Evolutionary conservation across 1,284 basidiomycete species (phyloP).

Genomic region (Cryptococcus hybrid): DNA sequence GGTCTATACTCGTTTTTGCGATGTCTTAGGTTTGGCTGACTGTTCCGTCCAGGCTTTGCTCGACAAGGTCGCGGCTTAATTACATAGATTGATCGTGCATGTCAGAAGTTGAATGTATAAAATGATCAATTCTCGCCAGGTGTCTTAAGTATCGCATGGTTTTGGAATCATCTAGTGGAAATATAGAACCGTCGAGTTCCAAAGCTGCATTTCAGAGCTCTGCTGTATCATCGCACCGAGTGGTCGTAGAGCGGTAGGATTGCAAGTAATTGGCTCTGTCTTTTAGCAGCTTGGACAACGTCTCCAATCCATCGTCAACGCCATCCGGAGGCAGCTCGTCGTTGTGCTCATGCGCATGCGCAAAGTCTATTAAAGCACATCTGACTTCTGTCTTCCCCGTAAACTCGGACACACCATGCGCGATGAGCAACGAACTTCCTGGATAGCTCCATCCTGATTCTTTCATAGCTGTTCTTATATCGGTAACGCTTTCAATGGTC

Average conservation of each 20-base stretch:
- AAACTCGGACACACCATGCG: background rate
- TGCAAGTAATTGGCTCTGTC: background rate
- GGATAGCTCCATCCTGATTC: conserved; percentile 3
- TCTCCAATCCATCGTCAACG: conserved; percentile 2
- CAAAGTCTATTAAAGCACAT: conserved; percentile 5
- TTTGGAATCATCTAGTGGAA: no score
- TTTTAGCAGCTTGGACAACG: background rate
- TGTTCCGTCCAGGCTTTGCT: conserved; percentile 18
- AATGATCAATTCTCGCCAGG: no score
- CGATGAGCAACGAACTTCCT: conserved; percentile 3
- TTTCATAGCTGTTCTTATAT: background rate
- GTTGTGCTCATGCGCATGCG: background rate
- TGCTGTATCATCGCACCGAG: background rate
- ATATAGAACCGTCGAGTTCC: no score
- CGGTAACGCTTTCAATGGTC: background rate
- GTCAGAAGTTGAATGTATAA: no score
- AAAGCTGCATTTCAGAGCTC: no score
- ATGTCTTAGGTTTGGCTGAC: background rate
- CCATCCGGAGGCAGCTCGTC: background rate
- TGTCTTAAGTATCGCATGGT: no score
- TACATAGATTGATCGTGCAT: background rate
- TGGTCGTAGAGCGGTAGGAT: background rate
- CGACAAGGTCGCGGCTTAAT: conserved; percentile 19
- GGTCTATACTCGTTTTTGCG: conserved; percentile 23
- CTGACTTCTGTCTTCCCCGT: background rate